Evolutionary conservation across 441 rosid species (phyloP), one percentile per base, ranked within the genome.

Genomic region (Lepidium campestre): DNA sequence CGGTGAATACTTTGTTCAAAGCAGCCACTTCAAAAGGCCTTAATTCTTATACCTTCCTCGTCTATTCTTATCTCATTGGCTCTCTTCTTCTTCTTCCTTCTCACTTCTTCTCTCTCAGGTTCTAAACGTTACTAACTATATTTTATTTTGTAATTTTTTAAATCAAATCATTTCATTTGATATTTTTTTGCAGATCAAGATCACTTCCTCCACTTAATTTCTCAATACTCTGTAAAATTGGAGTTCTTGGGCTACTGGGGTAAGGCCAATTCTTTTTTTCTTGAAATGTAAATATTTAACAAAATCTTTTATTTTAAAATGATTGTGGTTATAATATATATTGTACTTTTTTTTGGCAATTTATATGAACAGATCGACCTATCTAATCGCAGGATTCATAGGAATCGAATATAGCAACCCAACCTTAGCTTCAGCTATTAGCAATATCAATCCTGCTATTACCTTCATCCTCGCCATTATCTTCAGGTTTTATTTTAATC

Each of bases 21-120:
- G 83, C 90, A 41, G 85, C 84, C 1, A 74, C 82, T 17, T 39
- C 65, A 35, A 57, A 44, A 37, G 85, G 87, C 58, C 77, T 85
- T 80, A 85, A 66, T 67, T 65, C 80, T 53, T 71, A 75, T 44
- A 80, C 80, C 11, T 85, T 83, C 14, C 6, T 79, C 4, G 80
- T 73, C 29, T 85, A 85, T 56, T 54, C 78, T 56, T 76, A 71
- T 53, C 73, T 67, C 40, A 42, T 79, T 54, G 83, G 81, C 44
- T 65, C 84, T 67, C 75, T 83, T 57, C 65, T 75, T 74, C 85
- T 81, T 31, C 78, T 78, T 19, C 85, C 84, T 61, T 65, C 74
- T 2, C 79, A 77, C 27, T 78, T 82, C 73, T 41, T 85, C 72
- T 76, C 79, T 50, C 20, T 9, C 77, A 77, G 81, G 88, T 29